Evolutionary conservation across 305 asterid species (phyloP).

Genomic region (Lippia alba): DNA sequence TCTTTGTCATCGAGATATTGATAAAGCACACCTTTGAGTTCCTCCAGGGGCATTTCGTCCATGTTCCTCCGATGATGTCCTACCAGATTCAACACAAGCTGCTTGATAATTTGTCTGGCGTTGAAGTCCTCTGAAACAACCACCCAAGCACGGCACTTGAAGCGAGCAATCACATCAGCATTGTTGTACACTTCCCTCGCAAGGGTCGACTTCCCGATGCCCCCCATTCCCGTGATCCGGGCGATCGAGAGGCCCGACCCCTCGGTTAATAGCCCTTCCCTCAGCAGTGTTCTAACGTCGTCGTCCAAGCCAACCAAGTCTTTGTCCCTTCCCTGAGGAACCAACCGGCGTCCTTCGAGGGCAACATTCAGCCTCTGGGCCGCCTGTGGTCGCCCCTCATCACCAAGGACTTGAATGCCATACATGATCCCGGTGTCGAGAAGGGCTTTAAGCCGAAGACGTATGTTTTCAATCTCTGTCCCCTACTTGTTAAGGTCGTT

Average conservation of each 20-base stretch:
- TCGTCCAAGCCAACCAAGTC: not conserved
- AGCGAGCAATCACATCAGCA: not conserved
- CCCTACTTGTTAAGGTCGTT: not conserved
- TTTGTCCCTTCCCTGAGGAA: not conserved
- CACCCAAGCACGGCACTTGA: conserved; percentile 28
- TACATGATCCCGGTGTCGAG: not conserved
- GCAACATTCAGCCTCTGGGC: not conserved
- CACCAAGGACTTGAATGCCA: conserved; percentile 4
- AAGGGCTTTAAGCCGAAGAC: not conserved
- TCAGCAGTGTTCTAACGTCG: not conserved
- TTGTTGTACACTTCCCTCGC: not conserved
- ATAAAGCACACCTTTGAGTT: not conserved
- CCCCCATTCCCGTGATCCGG: not conserved
- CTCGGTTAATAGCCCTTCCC: not conserved
- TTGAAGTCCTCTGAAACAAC: conserved; percentile 31
- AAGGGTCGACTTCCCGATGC: not conserved
- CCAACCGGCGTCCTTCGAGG: not conserved
- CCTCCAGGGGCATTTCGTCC: not conserved
- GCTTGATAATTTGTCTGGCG: conserved; percentile 6
- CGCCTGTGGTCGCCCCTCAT: not conserved
- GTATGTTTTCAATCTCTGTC: conserved; percentile 22
- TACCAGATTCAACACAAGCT: conserved; percentile 1
- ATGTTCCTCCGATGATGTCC: not conserved
- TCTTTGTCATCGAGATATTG: conserved; percentile 9
- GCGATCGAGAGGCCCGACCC: not conserved